A percentile compares a stretch with the other conserved stretches of the same genome.
Conservation (phyloP, 805 yeast species). For the Wickerhamiella vanderwaltii region DNA sequence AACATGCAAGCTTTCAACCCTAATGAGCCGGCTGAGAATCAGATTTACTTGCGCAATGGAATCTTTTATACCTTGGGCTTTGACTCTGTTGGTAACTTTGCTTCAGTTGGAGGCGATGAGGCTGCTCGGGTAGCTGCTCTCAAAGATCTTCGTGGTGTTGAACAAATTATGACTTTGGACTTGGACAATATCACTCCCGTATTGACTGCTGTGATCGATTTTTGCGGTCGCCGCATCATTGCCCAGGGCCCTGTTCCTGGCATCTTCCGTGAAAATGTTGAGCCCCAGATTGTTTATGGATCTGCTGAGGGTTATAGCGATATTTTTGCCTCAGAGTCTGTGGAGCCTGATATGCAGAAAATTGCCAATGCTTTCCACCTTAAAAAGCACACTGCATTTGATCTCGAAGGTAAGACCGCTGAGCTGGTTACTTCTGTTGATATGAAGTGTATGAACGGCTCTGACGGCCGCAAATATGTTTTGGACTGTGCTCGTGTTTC, state of each 20-base stretch:
- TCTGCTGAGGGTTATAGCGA: conserved; percentile 45
- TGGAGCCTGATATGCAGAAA: conserved; percentile 43
- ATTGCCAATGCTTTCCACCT: conserved; percentile 69
- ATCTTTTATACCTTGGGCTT: conserved; percentile 75
- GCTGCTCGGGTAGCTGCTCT: conserved; percentile 72
- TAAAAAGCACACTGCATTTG: conserved; percentile 51
- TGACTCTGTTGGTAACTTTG: conserved; percentile 56
- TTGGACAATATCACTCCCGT: conserved; percentile 52
- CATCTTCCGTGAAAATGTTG: conserved; percentile 40
- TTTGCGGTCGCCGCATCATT: conserved; percentile 73
- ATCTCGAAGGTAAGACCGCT: conserved; percentile 33
- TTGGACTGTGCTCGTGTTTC: conserved; percentile 75
- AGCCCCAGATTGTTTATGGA: conserved; percentile 59
- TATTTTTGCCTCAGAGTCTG: conserved; percentile 40
- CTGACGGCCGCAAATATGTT: conserved; percentile 73
- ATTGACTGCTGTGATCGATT: conserved; percentile 79
- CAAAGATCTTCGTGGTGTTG: conserved; percentile 68
- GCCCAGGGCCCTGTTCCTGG: conserved; percentile 98
- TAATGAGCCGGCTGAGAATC: conserved; percentile 47
- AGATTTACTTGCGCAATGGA: conserved; percentile 65
- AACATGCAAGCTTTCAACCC: conserved; percentile 71
- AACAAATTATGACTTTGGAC: conserved; percentile 54
- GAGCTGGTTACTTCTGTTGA: conserved; percentile 60
- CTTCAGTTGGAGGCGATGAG: conserved; percentile 60
- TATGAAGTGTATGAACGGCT: conserved; percentile 67